Base-by-base conservation (phyloP, 352 stramenopile genomes). In the Pythium volutum region DNA sequence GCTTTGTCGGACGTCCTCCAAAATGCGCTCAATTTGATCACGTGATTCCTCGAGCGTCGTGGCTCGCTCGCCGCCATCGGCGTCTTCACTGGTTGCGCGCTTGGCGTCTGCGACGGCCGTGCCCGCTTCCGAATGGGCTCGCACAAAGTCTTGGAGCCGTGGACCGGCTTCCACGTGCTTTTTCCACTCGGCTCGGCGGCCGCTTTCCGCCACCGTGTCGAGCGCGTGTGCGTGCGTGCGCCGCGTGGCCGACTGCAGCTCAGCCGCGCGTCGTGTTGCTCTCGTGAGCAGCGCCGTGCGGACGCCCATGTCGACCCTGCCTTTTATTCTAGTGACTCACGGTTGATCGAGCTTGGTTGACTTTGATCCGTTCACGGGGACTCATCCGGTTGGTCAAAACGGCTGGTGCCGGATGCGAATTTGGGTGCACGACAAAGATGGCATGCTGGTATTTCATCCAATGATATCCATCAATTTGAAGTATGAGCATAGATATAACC, bases 1-100 rank as follows among this genome's bases (percentile, higher is more conserved):
- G n/a, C n/a, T n/a, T n/a, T n/a, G n/a, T n/a, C n/a, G 56, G 33
- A 85, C 73, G 31, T 82, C 66, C 12, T 56, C 39, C 54, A 85
- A 50, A 18, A 85, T 78, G 27, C 64, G 67, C 25, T 64, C 65
- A 52, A 85, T 81, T 57, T 73, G 71, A 11, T 66, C 69, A 53
- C 78, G 27, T 9, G 76, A 82, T 52, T 75, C 50, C 47, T 75
- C 64, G 20, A 34, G 43, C 25, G 61, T 53, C 45, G 25, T 22
- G 5, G 54, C 38, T n/a, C 52, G 42, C 11, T 54, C 41, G 18
- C 8, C 34, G 9, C 5, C 39, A 3, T 43, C 59, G 6, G 29
- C 59, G 11, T 54, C 42, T 20, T 55, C 52, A 11, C 50, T 36
- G 4, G n/a, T 34, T 2, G 27, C 18, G 23, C 12, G 20, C 31